phyloP scores from a whole-genome alignment of 2,329 filamentous ascomycete species.

The Penicillium nordicum region DNA sequence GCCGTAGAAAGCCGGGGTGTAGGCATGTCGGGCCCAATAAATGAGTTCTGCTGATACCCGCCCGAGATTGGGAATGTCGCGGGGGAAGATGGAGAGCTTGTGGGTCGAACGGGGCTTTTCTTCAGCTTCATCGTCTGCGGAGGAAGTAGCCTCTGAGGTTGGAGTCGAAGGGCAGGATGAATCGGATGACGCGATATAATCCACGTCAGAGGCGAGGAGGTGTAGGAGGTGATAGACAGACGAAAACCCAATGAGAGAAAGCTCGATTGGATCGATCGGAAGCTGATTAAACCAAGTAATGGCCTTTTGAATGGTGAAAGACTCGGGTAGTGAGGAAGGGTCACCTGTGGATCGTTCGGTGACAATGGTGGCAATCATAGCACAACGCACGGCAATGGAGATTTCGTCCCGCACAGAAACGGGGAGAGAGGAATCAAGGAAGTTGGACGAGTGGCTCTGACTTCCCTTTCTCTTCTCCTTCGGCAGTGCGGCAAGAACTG shows the following conservation, averaged over 20 bases:
- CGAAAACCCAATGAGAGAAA: conserved; percentile 42
- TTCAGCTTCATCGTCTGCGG: conserved; percentile 30
- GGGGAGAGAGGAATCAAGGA: conserved; percentile 55
- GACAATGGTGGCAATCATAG: conserved; percentile 56
- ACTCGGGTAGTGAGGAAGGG: conserved; percentile 31
- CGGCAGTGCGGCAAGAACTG: conserved; percentile 54
- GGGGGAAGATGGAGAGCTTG: conserved; percentile 15
- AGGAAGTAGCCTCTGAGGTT: conserved; percentile 23
- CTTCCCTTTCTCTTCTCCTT: conserved; percentile 32
- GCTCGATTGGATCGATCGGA: conserved; percentile 42
- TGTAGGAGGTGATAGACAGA: conserved; percentile 43
- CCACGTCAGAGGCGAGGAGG: conserved; percentile 40
- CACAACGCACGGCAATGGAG: conserved; percentile 55
- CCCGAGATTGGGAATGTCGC: conserved; percentile 33
- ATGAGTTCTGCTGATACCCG: conserved; percentile 42
- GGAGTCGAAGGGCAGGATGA: conserved; percentile 30
- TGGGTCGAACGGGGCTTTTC: conserved; percentile 11
- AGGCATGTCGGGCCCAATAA: conserved; percentile 45
- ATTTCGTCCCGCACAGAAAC: conserved; percentile 51
- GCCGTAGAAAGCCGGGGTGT: conserved; percentile 44
- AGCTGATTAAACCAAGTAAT: conserved; percentile 43
- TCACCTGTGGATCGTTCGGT: conserved; percentile 36
- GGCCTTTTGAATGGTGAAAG: conserved; percentile 41
- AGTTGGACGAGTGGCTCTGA: conserved; percentile 36
- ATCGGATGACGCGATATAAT: conserved; percentile 37